Base-by-base conservation (phyloP, 2,329 filamentous ascomycete genomes). In the Neonectria neomacrospora region DNA sequence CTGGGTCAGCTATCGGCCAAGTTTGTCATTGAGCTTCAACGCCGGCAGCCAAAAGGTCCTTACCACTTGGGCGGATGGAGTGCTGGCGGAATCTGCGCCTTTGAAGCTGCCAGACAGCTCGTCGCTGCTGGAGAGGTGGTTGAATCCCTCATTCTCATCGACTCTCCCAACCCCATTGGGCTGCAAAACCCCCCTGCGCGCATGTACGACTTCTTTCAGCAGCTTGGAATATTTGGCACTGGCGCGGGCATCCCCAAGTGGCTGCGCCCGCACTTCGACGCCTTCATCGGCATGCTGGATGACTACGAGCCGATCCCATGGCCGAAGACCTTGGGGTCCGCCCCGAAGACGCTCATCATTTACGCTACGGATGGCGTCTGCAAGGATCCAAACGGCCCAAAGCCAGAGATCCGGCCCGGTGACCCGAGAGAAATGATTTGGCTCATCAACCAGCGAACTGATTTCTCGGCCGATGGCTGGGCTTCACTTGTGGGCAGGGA, bases 331-430 rank as follows among this genome's bases (percentile, higher is more conserved):
- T 18, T 55, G 8, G 83, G 82, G 8, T 84, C 81, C 65, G 86
- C 85, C 41, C 89, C 90, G 41, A 84, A 86, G 22, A 87, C 89
- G 3, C 86, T 86, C 67, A 82, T 87, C 41, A 87, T 93, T 69
- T 93, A 90, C 88, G 91, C 89, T 73, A 86, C 88, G 66, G 90
- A 93, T 63, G 91, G 91, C 65, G 89, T 93, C 4, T 92, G 90
- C 80, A 86, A 89, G 67, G 80, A 86, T 76, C 89, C 88, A 79
- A 85, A 89, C 66, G 81, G 86, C 75, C 89, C 89, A 42, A 83
- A 87, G 45, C 89, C 90, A 0, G 68, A 74, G 39, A 73, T 68
- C 14, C 53, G 50, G 0, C 71, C 73, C 1, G 67, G 63, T n/a
- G 83, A 88, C 70, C 85, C 86, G 0, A 86, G 87, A 62, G 90